Evolutionary conservation across 2,329 filamentous ascomycete genomes (phyloP).

Genomic region (Acrodontium crateriforme): DNA sequence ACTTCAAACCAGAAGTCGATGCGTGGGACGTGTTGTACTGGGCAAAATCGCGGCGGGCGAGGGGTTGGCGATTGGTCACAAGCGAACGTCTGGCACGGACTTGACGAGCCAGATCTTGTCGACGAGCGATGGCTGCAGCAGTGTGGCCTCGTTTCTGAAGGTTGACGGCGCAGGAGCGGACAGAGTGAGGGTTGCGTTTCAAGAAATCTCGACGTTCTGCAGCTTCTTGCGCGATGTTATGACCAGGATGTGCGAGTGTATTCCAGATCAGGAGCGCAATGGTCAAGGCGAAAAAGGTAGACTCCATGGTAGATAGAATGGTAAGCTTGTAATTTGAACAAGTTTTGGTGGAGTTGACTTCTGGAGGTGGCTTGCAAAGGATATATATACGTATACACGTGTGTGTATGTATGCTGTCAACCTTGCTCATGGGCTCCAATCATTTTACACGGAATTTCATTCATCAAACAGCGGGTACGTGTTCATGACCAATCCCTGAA

Average conservation of each 20-base stretch:
- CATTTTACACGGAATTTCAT: too few species aligned
- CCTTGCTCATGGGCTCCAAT: too few species aligned
- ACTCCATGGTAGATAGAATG: too few species aligned
- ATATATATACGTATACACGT: too few species aligned
- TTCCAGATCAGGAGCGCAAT: background rate
- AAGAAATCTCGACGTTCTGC: slow-evolving; percentile 11
- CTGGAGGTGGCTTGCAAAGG: too few species aligned
- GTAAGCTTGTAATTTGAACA: too few species aligned
- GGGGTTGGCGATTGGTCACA: slow-evolving; percentile 5
- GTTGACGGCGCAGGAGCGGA: slow-evolving; percentile 10
- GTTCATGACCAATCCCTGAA: too few species aligned
- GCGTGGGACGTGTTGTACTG: slow-evolving; percentile 13
- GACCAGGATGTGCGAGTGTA: slow-evolving; percentile 13
- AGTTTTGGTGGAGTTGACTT: too few species aligned
- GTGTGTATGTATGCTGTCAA: too few species aligned
- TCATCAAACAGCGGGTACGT: too few species aligned
- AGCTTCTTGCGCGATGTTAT: slow-evolving; percentile 10
- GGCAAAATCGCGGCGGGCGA: slow-evolving; percentile 12
- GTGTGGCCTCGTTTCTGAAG: slow-evolving; percentile 10
- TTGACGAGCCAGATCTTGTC: slow-evolving; percentile 10
- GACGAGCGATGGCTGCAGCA: slow-evolving; percentile 10
- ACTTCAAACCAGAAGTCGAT: slow-evolving; percentile 3
- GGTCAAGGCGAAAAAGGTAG: too few species aligned
- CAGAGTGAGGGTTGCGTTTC: slow-evolving; percentile 9
- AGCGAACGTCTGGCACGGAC: slow-evolving; percentile 11